Evolutionary conservation across 2,329 filamentous ascomycete genomes (phyloP), one percentile per base, ranked within the genome.

Genomic region (Alternaria alternata): DNA sequence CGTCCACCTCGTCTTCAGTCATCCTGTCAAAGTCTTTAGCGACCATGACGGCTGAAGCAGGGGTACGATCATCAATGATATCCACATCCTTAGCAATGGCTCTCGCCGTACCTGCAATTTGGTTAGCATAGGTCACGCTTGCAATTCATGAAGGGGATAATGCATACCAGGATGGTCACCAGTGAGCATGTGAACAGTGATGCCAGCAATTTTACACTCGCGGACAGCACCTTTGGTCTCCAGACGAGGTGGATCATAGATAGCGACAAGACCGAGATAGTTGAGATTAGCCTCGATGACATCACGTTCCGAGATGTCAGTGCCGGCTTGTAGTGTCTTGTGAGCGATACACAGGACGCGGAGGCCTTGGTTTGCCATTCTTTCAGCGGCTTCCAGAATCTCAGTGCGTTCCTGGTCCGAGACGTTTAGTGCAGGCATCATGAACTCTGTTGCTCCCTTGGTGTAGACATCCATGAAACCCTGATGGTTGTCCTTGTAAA

Each of bases 181-280:
- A 39, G 81, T 83, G 28, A 83, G 74, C 81, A 83, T 83, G 63
- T 83, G 81, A 1, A 83, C 81, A 0, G 78, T 80, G 46, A 83
- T 82, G n/a, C 81, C 81, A 42, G 81, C 81, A 41, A 76, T 70
- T 58, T 82, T 80, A 36, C 81, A 83, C 56, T 80, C 76, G 26
- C 74, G 74, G 48, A 83, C 81, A 16, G 81, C 80, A 36, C 75
- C 85, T 22, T 89, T 91, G 0, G 93, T 93, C 79, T 96, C 93
- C 2, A 88, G 87, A 2, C 93, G 91, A 56, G 92, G 93, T 4
- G 93, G 93, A 68, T 96, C 93, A 74, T 95, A 94, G 64, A 96
- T 90, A 57, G 92, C 93, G 49, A 91, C 89, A 9, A 97, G 85
- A n/a, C 93, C 94, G 14, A 92, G 86, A 62, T 96, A 91, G 3